Evolutionary conservation across 202 grass and related monocot species (phyloP), one percentile per base, ranked within the genome.

Genomic region (Digitaria exilis): DNA sequence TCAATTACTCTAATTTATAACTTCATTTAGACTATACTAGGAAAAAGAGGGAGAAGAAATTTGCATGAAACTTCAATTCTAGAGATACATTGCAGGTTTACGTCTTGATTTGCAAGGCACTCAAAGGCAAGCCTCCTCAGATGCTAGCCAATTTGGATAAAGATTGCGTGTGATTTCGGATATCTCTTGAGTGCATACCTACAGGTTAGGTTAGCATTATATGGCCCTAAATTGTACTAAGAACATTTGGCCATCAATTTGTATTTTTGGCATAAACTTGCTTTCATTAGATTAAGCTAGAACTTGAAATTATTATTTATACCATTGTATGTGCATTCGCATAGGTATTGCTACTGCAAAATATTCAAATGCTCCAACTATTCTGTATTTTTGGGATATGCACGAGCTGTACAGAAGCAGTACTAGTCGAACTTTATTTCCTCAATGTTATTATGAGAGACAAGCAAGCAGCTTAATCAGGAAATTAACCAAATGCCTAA

Each of bases 1-100:
- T n/a, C n/a, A n/a, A n/a, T n/a, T n/a, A n/a, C n/a, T 75, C 57
- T 73, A 75, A 76, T 10, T 43, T 58, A 18, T 69, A 75, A 60
- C 10, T 49, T 82, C 4, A 81, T n/a, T 60, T 41, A 67, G 30
- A 60, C 43, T 57, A 2, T 52, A 44, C 1, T 51, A 14, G 25
- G 2, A 42, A 29, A 60, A 12, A 42, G 56, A 9, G 0, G 31
- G 8, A 16, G 37, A 28, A 80, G 41, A 69, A 76, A 52, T 43
- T 22, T 21, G 13, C 65, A 26, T 49, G 37, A 64, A 71, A 50
- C 37, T 58, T 48, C 14, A 9, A 86, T 65, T 24, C 19, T 28
- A 19, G 48, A 13, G 22, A 75, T 67, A 21, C n/a, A 59, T 35
- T 84, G 44, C 41, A 69, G 51, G 6, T 58, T 86, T 73, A 82